Evolutionary conservation across 495 filamentous ascomycete species (phyloP).

Genomic region (Penicillium pancosmium): DNA sequence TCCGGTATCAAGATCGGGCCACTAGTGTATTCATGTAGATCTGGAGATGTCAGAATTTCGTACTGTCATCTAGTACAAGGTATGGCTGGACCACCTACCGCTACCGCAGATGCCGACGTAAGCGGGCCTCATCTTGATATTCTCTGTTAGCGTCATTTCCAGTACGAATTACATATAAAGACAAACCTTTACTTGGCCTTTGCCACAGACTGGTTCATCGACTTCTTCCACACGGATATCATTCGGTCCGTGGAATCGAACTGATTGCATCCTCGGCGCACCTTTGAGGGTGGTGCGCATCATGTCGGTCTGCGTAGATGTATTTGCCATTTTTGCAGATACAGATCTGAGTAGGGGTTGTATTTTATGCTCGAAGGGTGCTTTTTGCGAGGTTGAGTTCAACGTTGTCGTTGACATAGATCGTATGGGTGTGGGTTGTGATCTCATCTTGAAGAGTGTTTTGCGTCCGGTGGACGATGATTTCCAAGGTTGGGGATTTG

Average conservation of each 20-base stretch:
- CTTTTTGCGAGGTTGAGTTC: not conserved
- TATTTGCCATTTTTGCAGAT: conserved; percentile 3
- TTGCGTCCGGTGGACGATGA: not conserved
- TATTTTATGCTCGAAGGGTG: not conserved
- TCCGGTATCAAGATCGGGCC: conserved; percentile 58
- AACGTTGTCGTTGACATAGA: not conserved
- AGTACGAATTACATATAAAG: not conserved
- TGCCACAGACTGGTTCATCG: conserved; percentile 18
- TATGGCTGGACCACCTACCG: conserved; percentile 9
- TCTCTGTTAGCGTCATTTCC: not conserved
- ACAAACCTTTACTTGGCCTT: conserved; percentile 21
- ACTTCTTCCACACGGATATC: conserved; percentile 22
- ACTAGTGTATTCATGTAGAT: conserved; percentile 27
- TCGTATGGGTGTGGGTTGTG: not conserved
- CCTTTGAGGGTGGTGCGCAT: conserved; percentile 13
- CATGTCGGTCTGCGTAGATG: conserved; percentile 4
- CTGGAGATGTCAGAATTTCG: conserved; percentile 1
- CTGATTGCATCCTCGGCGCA: conserved; percentile 13
- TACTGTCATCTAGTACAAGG: not conserved
- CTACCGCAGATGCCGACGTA: conserved; percentile 21
- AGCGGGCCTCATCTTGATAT: conserved; percentile 17
- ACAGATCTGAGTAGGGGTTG: not conserved
- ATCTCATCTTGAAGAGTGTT: not conserved
- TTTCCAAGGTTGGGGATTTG: not conserved
- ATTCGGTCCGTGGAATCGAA: conserved; percentile 19